These are phyloP conservation scores for Draba incana DNA, from an alignment of 345 rosid species.

Conservation along the genomic window DNA sequence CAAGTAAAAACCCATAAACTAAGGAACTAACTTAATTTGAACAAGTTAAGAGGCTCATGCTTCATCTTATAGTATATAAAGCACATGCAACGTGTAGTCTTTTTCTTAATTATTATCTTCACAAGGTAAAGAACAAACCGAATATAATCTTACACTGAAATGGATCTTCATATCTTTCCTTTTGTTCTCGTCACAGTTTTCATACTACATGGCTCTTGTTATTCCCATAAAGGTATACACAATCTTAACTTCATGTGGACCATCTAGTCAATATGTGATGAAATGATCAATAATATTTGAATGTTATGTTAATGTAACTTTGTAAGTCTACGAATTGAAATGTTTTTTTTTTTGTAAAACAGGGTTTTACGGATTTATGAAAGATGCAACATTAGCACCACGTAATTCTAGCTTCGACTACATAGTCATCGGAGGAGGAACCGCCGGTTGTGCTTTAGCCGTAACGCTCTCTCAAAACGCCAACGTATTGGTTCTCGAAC, in stretches of 20 bases:
- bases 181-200: slow-evolving; percentile 28
- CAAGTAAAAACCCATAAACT: slow-evolving; percentile 16
- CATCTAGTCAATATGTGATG: slow-evolving; percentile 4
- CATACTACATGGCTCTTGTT: slow-evolving; percentile 42
- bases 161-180: slow-evolving; percentile 25
- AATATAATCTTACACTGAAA: slow-evolving; percentile 6
- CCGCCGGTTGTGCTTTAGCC: slow-evolving; percentile 75
- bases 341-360: slow-evolving; percentile 32
- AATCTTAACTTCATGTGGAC: slow-evolving; percentile 2
- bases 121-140: not conserved
- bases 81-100: not conserved
- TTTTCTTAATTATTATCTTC: not conserved
- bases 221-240: slow-evolving; percentile 52
- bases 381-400: slow-evolving; percentile 61
- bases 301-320: not conserved
- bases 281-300: slow-evolving; percentile 4
- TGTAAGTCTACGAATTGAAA: not conserved
- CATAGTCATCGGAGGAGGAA: slow-evolving; percentile 83
- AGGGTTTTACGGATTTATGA: slow-evolving; percentile 56
- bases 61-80: slow-evolving; percentile 18
- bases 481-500: slow-evolving; percentile 63
- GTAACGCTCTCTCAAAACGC: slow-evolving; percentile 66
- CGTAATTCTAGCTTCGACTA: slow-evolving; percentile 50
- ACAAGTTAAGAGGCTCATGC: not conserved
- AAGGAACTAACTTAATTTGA: slow-evolving; percentile 5